Percentiles rank a stretch among this genome's conserved stretches.
Conservation (phyloP, 192 early-diverging fungal genomes). For the Podila horticola region DNA sequence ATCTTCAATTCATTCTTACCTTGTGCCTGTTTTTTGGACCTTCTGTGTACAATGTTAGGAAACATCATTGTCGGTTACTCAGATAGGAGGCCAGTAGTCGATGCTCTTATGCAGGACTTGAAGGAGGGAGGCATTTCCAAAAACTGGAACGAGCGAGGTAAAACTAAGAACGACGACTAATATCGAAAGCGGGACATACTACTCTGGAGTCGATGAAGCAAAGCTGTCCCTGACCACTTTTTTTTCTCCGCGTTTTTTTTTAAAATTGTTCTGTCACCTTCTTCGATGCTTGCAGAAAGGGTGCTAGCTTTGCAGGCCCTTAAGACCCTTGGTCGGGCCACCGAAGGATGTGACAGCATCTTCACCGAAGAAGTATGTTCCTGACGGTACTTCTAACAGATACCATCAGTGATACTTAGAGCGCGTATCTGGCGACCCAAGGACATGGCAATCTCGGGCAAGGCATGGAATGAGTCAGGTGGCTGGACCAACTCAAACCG, state of each 20-base stretch:
- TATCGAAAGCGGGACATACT: not conserved
- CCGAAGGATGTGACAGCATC: conserved; percentile 64
- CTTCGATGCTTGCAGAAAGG: conserved; percentile 50
- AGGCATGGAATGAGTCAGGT: no score
- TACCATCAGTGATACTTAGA: no score
- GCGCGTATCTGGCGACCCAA: no score
- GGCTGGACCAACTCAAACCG: no score
- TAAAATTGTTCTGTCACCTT: not conserved
- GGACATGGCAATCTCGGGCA: no score
- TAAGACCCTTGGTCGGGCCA: conserved; percentile 68
- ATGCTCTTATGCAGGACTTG: conserved; percentile 38
- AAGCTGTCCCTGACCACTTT: no score
- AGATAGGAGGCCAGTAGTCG: conserved; percentile 20
- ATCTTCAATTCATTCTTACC: not conserved
- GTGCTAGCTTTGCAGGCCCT: conserved; percentile 61
- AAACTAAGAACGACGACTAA: not conserved
- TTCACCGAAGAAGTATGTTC: conserved; percentile 62
- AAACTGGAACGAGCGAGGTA: conserved; percentile 42
- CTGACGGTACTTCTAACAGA: conserved; percentile 37
- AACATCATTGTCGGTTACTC: conserved; percentile 25
- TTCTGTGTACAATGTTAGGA: conserved; percentile 1
- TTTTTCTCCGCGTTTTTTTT: not conserved
- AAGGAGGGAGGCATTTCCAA: conserved; percentile 42
- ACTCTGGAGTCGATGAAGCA: not conserved
- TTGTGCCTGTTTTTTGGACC: not conserved